Base-by-base conservation (phyloP, 2,329 filamentous ascomycete genomes). In the Colletotrichum camelliae region DNA sequence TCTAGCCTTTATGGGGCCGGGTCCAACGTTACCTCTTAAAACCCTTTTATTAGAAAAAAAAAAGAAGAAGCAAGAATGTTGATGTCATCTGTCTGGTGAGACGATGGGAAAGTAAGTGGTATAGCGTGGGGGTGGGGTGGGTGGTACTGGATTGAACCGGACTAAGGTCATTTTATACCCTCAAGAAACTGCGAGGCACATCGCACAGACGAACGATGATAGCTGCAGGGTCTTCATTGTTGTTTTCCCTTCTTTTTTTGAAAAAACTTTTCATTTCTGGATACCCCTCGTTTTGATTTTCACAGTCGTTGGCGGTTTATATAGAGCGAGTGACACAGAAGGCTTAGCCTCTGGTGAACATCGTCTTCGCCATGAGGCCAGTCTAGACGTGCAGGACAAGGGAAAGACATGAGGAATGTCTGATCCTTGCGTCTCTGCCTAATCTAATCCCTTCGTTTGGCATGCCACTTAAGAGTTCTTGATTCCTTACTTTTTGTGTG, bases 401-500 rank as follows among this genome's bases (percentile, higher is more conserved):
- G 27, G 7, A 67, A 18, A 29, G 16, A 48, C 33, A 9, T n/a
- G 15, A 21, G n/a, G 10, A 9, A 13, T 15, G 3, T 64, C 33
- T 31, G 31, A 27, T 7, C 15, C 15, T n/a, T 12, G 6, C n/a
- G 15, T 21, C 33, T 5, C 37, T 68, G 55, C 73, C 55, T 76
- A 74, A 69, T 74, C 13, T 35, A 33, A 60, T 65, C 39, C 74
- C 27, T 73, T 74, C 58, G 58, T 74, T 76, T 74, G 70, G 43
- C 58, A 16, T 55, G 27, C 24, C 35, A 61, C 21, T 13, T 21
- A 7, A 8, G 35, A 21, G 10, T 10, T 9, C 16, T 3, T 61
- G 10, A 7, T 43, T 21, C n/a, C 10, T 31, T 24, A 24, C 24
- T 7, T 3, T n/a, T 24, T 24, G 43, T 62, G 55, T 18, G 21